Evolutionary conservation across 345 rosid genomes (phyloP).

Genomic region (Psidium friedrichsthalianum): DNA sequence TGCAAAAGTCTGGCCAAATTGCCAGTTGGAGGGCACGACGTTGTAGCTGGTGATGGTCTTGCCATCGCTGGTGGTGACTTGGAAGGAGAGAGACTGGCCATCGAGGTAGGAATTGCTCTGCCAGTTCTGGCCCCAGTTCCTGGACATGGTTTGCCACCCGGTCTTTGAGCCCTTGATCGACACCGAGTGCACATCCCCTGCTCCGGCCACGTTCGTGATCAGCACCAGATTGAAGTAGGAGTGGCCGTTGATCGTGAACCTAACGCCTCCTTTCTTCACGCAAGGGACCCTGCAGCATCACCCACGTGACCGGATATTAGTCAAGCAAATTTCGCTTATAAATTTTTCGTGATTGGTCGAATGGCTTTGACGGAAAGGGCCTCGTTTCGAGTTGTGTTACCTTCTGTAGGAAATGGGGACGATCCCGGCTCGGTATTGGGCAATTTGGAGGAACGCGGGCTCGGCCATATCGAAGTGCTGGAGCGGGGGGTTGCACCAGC

Average conservation of each 20-base stretch:
- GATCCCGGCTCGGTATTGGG: conserved; percentile 89
- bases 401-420: conserved; percentile 87
- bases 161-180: conserved; percentile 89
- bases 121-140: conserved; percentile 99
- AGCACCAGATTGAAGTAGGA: conserved; percentile 90
- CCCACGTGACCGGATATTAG: background rate
- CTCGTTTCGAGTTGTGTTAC: conserved; percentile 6
- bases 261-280: conserved; percentile 78
- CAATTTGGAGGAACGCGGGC: conserved; percentile 88
- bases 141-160: conserved; percentile 87
- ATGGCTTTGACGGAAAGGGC: background rate
- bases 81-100: conserved; percentile 79
- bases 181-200: conserved; percentile 69
- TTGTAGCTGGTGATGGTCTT: conserved; percentile 52
- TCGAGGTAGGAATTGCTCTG: conserved; percentile 82
- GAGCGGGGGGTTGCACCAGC: conserved; percentile 99
- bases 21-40: conserved; percentile 57
- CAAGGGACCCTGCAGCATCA: conserved; percentile 56
- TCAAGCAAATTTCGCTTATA: background rate
- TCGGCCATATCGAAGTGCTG: conserved; percentile 94
- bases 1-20: conserved; percentile 81
- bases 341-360: background rate
- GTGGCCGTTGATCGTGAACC: conserved; percentile 86
- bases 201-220: conserved; percentile 74
- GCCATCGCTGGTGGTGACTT: conserved; percentile 88